Percentiles rank a stretch among this genome's conserved stretches.
phyloP scores from a whole-genome alignment of 768 basidiomycete species.

The Tricholoma bakamatsutake region DNA sequence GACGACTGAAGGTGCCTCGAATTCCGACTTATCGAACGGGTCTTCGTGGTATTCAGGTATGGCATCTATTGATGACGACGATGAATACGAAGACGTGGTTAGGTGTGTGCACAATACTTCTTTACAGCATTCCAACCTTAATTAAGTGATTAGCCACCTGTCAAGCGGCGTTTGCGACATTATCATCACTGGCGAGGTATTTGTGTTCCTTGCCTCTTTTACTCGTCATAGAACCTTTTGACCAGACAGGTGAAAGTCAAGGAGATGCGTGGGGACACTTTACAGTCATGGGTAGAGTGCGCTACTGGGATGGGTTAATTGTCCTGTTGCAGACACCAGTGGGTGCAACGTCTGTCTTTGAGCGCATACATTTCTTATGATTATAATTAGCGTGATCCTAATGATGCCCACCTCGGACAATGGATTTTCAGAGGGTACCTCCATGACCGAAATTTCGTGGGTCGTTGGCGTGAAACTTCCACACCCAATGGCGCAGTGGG shows the following conservation, averaged over 20 bases:
- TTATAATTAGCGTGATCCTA: constrained; percentile 26
- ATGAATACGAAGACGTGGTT: constrained; percentile 34
- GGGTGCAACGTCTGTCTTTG: constrained; percentile 14
- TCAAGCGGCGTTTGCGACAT: constrained; percentile 44
- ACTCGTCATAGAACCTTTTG: background rate
- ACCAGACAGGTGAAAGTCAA: constrained; percentile 36
- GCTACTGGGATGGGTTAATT: constrained; percentile 46
- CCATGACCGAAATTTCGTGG: constrained; percentile 43
- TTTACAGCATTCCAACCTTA: constrained; percentile 3
- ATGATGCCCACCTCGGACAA: constrained; percentile 26
- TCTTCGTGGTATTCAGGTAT: constrained; percentile 11
- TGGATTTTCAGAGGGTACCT: constrained; percentile 52
- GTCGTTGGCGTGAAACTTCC: constrained; percentile 48
- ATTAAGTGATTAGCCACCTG: constrained; percentile 17
- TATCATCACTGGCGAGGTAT: constrained; percentile 46
- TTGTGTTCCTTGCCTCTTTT: background rate
- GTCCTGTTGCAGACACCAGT: constrained; percentile 42
- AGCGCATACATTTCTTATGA: background rate
- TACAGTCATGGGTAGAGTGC: constrained; percentile 40
- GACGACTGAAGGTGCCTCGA: constrained; percentile 24
- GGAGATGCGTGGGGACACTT: constrained; percentile 47
- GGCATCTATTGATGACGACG: constrained; percentile 28
- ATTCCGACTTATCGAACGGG: constrained; percentile 11
- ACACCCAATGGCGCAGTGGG: constrained; percentile 35
- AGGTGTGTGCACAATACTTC: constrained; percentile 11